These are phyloP conservation scores for Didymella segeticola DNA, from an alignment of 2,329 filamentous ascomycete genomes.

Conservation along the genomic window DNA sequence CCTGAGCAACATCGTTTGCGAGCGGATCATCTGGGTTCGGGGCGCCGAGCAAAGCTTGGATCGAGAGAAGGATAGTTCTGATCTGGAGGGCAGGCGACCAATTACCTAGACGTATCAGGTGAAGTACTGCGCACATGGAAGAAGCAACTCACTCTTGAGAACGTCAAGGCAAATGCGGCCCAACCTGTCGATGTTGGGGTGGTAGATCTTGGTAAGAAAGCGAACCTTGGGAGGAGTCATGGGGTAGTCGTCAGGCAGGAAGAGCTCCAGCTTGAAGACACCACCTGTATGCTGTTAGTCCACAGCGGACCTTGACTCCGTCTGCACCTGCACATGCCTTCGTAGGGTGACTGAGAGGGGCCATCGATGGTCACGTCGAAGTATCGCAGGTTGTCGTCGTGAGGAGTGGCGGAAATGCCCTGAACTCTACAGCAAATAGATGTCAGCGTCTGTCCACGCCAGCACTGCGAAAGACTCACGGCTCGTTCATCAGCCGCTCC, in stretches of 20 bases:
- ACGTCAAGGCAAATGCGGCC: constrained; percentile 97
- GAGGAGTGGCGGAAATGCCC: constrained; percentile 92
- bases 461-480: constrained; percentile 64
- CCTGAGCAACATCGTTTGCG: constrained; percentile 95
- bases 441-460: constrained; percentile 1
- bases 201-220: constrained; percentile 98
- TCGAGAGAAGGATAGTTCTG: constrained; percentile 96
- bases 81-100: constrained; percentile 99
- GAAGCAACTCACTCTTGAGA: constrained; percentile 76
- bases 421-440: constrained; percentile 70
- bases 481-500: constrained; percentile 93
- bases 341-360: constrained; percentile 89
- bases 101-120: constrained; percentile 70
- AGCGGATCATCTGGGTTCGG: constrained; percentile 99
- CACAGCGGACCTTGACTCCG: no score
- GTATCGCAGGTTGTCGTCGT: constrained; percentile 96
- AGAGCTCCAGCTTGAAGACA: constrained; percentile 95
- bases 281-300: constrained; percentile 61
- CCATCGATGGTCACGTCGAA: constrained; percentile 98
- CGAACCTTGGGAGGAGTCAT: constrained; percentile 99
- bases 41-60: constrained; percentile 93
- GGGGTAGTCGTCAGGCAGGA: constrained; percentile 97
- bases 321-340: constrained; percentile 68
- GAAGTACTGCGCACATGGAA: neutral
- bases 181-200: constrained; percentile 97